Base-by-base conservation (phyloP, 2,329 filamentous ascomycete genomes). In the Colletotrichum tabaci region DNA sequence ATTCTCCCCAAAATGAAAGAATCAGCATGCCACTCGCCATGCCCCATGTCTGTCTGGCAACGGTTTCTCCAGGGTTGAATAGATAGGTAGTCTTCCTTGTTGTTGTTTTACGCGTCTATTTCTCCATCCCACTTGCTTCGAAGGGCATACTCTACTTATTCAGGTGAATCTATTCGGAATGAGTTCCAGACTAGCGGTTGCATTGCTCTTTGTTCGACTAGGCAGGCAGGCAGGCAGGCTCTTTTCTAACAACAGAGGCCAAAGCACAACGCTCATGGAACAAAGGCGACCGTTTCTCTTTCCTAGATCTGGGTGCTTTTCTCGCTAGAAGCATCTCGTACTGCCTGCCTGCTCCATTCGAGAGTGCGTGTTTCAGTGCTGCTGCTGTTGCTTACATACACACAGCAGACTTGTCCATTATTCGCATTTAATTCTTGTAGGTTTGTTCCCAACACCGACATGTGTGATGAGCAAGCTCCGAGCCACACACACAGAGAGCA, bases 231-330 rank as follows among this genome's bases (percentile, higher is more conserved):
- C 30, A 35, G 30, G 30, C 30, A 10, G 30, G 8, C 30, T 16
- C 30, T 16, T 15, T 35, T 35, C 30, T 46, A 30, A 61, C 58
- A 38, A 49, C 49, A 16, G 18, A 26, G 21, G 7, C 46, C n/a
- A 23, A 35, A 9, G 16, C 21, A 26, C 46, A 40, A 40, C 13
- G 38, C n/a, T 40, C 21, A 40, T 38, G 16, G 16, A 62, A 40
- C 60, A 62, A 62, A 52, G 60, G n/a, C 46, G 21, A 18, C 16
- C 2, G n/a, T 13, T 46, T 30, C 56, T 60, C 4, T 15, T n/a
- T 60, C 21, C 15, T 12, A 3, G 30, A 9, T 60, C 8, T 35
- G 8, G 9, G 9, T 35, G 8, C 30, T 35, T 44, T 23, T 44
- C 18, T 26, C 23, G 18, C 21, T 57, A 23, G n/a, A 23, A 57